These are phyloP conservation scores for Phytopythium boreale DNA, from an alignment of 352 stramenopile species.

Conservation along the genomic window DNA sequence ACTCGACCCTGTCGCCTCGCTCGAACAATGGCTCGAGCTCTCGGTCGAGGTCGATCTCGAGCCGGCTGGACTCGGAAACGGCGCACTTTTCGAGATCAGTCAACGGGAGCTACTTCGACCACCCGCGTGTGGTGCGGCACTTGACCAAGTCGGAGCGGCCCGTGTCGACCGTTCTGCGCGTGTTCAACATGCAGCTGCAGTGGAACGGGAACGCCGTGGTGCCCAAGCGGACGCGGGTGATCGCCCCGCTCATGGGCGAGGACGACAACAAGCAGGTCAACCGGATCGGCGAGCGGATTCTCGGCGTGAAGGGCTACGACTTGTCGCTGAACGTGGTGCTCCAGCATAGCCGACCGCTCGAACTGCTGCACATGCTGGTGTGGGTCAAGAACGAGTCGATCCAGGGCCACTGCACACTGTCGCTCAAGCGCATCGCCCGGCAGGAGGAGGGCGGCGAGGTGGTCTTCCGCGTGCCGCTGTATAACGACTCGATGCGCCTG, in stretches of 20 bases:
- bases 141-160: slow-evolving; percentile 50
- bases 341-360: slow-evolving; percentile 61
- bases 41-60: slow-evolving; percentile 47
- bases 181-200: slow-evolving; percentile 75
- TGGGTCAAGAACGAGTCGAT: slow-evolving; percentile 83
- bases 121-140: slow-evolving; percentile 62
- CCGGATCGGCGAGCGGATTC: slow-evolving; percentile 64
- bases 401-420: slow-evolving; percentile 76
- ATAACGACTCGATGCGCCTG: slow-evolving; percentile 77
- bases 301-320: slow-evolving; percentile 47
- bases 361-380: slow-evolving; percentile 83
- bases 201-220: slow-evolving; percentile 75
- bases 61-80: slow-evolving; percentile 15
- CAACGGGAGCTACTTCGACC: slow-evolving; percentile 73
- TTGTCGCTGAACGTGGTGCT: slow-evolving; percentile 74
- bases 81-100: slow-evolving; percentile 29
- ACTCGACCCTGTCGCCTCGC: slow-evolving; percentile 11
- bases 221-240: slow-evolving; percentile 72
- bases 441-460: slow-evolving; percentile 66
- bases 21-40: slow-evolving; percentile 21
- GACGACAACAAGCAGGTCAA: slow-evolving; percentile 69
- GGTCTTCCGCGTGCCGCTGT: slow-evolving; percentile 74
- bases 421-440: slow-evolving; percentile 71
- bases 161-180: slow-evolving; percentile 64
- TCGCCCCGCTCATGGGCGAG: slow-evolving; percentile 73